These are phyloP conservation scores for Venustampulla echinocandica DNA, from an alignment of 495 filamentous ascomycete genomes.

Conservation along the genomic window DNA sequence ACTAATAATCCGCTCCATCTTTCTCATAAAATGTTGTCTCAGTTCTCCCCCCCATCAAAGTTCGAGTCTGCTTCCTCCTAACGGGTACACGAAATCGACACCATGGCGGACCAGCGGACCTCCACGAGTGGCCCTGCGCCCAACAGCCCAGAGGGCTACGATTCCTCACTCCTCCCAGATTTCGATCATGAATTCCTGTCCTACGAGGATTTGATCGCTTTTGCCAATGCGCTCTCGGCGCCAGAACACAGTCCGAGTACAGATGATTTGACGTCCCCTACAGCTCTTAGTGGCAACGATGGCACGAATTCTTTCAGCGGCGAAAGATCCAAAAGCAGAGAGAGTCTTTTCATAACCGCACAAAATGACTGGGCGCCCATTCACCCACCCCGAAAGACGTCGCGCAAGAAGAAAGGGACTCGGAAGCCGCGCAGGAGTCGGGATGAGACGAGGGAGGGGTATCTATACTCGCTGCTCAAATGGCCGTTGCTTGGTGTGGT, in stretches of 20 bases:
- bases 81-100: too few relatives aligned
- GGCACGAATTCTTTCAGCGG: slow-evolving; percentile 3
- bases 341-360: slow-evolving; percentile 52
- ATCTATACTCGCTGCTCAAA: slow-evolving; percentile 77
- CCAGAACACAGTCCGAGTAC: slow-evolving; percentile 37
- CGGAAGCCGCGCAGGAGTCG: slow-evolving; percentile 43
- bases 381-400: slow-evolving; percentile 24
- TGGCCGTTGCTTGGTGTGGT: slow-evolving; percentile 83
- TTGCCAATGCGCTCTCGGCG: slow-evolving; percentile 46
- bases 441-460: slow-evolving; percentile 91
- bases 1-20: too few relatives aligned
- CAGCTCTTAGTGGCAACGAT: neutral
- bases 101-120: slow-evolving; percentile 20
- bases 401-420: slow-evolving; percentile 5
- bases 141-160: slow-evolving; percentile 18
- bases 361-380: slow-evolving; percentile 83
- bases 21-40: too few relatives aligned
- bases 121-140: slow-evolving; percentile 22
- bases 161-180: slow-evolving; percentile 33
- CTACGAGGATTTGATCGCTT: slow-evolving; percentile 47
- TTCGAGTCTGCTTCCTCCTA: too few relatives aligned
- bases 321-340: slow-evolving; percentile 12
- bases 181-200: slow-evolving; percentile 57
- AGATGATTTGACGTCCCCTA: slow-evolving; percentile 26
- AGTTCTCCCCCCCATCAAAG: too few relatives aligned